Percentiles rank a stretch among this genome's conserved stretches.
These are phyloP conservation scores for Cochlearia excelsa DNA, from an alignment of 345 rosid species.

Conservation along the genomic window DNA sequence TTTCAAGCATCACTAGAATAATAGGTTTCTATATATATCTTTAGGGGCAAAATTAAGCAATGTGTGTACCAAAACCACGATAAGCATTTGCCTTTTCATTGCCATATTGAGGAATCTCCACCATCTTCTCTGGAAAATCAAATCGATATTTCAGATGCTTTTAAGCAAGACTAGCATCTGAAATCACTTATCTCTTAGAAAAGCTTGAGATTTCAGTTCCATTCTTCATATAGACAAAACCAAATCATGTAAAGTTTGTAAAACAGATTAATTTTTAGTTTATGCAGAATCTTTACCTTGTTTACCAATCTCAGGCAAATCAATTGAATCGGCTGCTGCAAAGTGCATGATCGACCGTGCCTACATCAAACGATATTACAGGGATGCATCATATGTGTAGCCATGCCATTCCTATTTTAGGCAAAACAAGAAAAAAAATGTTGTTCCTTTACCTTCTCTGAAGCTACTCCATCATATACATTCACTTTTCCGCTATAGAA, in stretches of 20 bases:
- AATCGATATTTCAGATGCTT: not conserved
- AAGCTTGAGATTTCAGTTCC: conserved; percentile 9
- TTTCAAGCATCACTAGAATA: not conserved
- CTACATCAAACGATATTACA: conserved; percentile 45
- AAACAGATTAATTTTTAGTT: too few relatives aligned
- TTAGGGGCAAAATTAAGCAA: not conserved
- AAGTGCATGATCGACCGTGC: conserved; percentile 79
- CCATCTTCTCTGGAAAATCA: conserved; percentile 13
- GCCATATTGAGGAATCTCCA: conserved; percentile 5
- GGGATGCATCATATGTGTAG: too few relatives aligned
- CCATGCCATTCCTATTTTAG: conserved; percentile 13
- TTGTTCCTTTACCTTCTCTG: conserved; percentile 68
- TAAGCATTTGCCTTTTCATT: conserved; percentile 15
- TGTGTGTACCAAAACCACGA: conserved; percentile 19
- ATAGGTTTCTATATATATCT: not conserved
- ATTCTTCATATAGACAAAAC: conserved; percentile 5
- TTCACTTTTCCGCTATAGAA: conserved; percentile 91
- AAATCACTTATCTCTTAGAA: not conserved
- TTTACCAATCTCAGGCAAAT: conserved; percentile 46
- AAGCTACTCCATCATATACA: conserved; percentile 77
- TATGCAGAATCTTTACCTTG: too few relatives aligned
- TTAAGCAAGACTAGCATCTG: not conserved
- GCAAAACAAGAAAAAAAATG: conserved; percentile 37
- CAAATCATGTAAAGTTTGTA: conserved; percentile 14
- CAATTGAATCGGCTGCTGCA: conserved; percentile 72